These are phyloP conservation scores for Arthroderma sp. DNA, from an alignment of 2,329 filamentous ascomycete species.

Conservation along the genomic window DNA sequence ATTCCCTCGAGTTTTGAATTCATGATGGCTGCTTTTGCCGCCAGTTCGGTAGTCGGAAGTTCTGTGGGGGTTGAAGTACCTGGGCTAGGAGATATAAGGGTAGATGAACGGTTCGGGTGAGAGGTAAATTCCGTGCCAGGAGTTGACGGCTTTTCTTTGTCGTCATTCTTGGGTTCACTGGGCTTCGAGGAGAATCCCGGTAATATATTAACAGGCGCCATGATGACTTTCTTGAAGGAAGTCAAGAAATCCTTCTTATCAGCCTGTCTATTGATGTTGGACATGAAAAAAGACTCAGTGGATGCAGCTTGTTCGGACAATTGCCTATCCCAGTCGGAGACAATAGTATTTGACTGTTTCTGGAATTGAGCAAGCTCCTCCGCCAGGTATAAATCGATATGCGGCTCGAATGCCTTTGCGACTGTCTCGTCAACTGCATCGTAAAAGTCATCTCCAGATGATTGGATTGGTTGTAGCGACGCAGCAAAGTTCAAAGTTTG, in stretches of 20 bases:
- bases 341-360: constrained; percentile 59
- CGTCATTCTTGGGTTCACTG: constrained; percentile 22
- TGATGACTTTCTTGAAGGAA: constrained; percentile 96
- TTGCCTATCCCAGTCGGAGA: constrained; percentile 80
- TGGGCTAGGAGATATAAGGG: constrained; percentile 20
- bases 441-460: constrained; percentile 45
- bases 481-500: constrained; percentile 68
- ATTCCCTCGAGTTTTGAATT: constrained; percentile 89
- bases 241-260: constrained; percentile 94
- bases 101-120: constrained; percentile 27
- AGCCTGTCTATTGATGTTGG: constrained; percentile 81
- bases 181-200: constrained; percentile 55
- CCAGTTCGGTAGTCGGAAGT: constrained; percentile 77
- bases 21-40: constrained; percentile 96
- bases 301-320: constrained; percentile 81
- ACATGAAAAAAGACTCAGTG: constrained; percentile 90
- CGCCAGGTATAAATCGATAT: constrained; percentile 83
- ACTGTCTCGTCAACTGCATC: constrained; percentile 56
- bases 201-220: constrained; percentile 93
- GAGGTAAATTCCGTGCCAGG: constrained; percentile 12
- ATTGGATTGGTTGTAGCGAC: constrained; percentile 52
- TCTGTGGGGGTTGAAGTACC: constrained; percentile 30
- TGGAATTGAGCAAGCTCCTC: constrained; percentile 85
- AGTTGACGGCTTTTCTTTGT: constrained; percentile 13
- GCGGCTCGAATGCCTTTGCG: constrained; percentile 68